Evolutionary conservation across 2,329 filamentous ascomycete species (phyloP), one percentile per base, ranked within the genome.

Genomic region (Fusarium pininemorale): DNA sequence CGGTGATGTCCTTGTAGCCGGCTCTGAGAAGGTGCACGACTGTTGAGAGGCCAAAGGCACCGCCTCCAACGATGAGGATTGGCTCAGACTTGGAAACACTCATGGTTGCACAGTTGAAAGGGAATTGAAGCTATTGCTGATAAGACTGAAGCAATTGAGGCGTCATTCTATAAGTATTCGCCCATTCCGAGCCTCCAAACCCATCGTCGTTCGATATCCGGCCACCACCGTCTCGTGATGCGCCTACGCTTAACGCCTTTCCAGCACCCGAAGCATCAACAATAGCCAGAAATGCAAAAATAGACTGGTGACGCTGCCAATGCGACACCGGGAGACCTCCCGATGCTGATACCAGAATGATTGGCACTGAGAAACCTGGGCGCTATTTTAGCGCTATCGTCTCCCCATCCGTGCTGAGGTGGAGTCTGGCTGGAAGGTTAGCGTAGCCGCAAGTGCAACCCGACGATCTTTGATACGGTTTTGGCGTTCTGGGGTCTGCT

Each of bases 1-100:
- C 83, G 8, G 85, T 85, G 54, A 88, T 82, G 63, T 86, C 79
- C 0, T 76, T 83, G 69, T 85, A 87, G 2, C 86, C 86, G 1
- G 82, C 77, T 12, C 80, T 76, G n/a, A 80, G 76, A 7, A 88
- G 82, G 56, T 87, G 85, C 26, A 84, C 78, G 14, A 85, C 86
- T 3, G 85, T 87, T 1, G 87, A 87, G 7, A 88, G 82, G 32
- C 86, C 87, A 70, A 87, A 89, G 12, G 84, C 84, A 35, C 87
- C 87, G 14, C 81, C 86, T 22, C 86, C 86, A 24, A 87, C 73
- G 38, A 84, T 78, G n/a, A 82, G 65, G n/a, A 84, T 79, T 14
- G 78, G 74, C 38, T 79, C 77, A 11, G 65, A 60, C 24, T 78
- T 78, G 13, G 57, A 16, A 24, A 78, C 51, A 4, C 58, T 68